A percentile compares a stretch with the other conserved stretches of the same genome.
These are phyloP conservation scores for Solanum corneliomulleri DNA, from an alignment of 257 asterid genomes.

Conservation along the genomic window DNA sequence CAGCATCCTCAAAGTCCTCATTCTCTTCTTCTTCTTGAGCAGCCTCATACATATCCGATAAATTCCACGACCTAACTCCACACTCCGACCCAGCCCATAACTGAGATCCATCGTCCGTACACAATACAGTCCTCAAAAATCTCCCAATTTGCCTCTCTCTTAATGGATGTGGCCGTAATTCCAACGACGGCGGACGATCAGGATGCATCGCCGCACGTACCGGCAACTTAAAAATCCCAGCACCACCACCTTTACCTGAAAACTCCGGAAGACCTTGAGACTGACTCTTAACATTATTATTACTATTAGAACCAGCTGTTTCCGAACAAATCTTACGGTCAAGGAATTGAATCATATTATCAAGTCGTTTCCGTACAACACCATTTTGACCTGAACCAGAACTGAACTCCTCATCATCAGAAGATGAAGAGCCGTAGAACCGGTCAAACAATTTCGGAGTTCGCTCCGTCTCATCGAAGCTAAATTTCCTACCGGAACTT, in stretches of 20 bases:
- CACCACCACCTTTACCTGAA: conserved; percentile 48
- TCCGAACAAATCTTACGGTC: conserved; percentile 62
- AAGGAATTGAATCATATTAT: conserved; percentile 80
- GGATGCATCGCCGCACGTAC: conserved; percentile 58
- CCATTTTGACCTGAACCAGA: conserved; percentile 23
- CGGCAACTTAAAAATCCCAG: conserved; percentile 59
- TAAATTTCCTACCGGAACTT: conserved; percentile 9
- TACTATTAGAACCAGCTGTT: conserved; percentile 4
- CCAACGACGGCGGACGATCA: conserved; percentile 66
- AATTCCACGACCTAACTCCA: conserved; percentile 71
- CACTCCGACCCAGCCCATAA: conserved; percentile 93
- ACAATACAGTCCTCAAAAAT: conserved; percentile 51
- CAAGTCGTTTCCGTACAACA: conserved; percentile 62
- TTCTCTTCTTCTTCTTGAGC: conserved; percentile 5
- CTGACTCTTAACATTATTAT: neutral
- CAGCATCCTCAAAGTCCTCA: conserved; percentile 50
- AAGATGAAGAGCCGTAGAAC: conserved; percentile 58
- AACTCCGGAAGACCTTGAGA: conserved; percentile 60
- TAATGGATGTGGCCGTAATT: conserved; percentile 82
- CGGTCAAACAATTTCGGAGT: conserved; percentile 70
- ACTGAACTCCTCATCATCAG: conserved; percentile 40
- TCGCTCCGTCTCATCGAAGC: conserved; percentile 31
- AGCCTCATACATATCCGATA: conserved; percentile 48
- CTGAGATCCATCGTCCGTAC: conserved; percentile 56
- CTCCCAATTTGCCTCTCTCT: conserved; percentile 71